These are phyloP conservation scores for Fraxinus excelsior DNA, from an alignment of 257 asterid species.

Conservation along the genomic window DNA sequence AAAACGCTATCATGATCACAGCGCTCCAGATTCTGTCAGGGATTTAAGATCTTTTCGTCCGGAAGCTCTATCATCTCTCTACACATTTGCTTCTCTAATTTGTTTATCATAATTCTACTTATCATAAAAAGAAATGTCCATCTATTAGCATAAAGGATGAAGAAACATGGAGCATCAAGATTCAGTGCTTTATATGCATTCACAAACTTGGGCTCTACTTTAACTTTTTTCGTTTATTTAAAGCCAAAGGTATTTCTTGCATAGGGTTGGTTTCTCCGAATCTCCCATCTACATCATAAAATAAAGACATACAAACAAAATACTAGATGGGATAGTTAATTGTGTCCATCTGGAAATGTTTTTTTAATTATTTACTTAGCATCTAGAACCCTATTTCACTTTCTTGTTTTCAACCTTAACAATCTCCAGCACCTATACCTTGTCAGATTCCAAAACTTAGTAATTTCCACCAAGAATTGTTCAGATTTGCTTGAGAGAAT, in stretches of 20 bases:
- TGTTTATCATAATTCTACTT: not conserved
- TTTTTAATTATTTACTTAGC: not conserved
- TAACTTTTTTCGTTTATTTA: too few relatives aligned
- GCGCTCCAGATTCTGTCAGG: not conserved
- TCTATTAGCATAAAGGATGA: not conserved
- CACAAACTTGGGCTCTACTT: not conserved
- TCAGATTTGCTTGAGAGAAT: not conserved
- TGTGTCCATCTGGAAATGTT: not conserved
- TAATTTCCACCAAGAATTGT: not conserved
- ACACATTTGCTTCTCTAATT: not conserved
- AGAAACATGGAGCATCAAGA: not conserved
- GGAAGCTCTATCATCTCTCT: not conserved
- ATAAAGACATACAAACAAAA: not conserved
- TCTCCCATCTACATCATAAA: not conserved
- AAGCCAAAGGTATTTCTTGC: not conserved
- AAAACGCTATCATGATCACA: not conserved
- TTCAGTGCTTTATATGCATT: not conserved
- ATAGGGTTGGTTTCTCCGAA: not conserved
- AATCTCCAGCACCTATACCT: not conserved
- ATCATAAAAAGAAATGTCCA: not conserved
- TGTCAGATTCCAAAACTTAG: not conserved
- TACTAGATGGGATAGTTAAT: not conserved
- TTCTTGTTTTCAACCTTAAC: not conserved
- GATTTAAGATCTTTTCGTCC: not conserved
- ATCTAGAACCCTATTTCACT: not conserved